Evolutionary conservation across 2,329 filamentous ascomycete species (phyloP), one percentile per base, ranked within the genome.

Genomic region (Phoma sp.): DNA sequence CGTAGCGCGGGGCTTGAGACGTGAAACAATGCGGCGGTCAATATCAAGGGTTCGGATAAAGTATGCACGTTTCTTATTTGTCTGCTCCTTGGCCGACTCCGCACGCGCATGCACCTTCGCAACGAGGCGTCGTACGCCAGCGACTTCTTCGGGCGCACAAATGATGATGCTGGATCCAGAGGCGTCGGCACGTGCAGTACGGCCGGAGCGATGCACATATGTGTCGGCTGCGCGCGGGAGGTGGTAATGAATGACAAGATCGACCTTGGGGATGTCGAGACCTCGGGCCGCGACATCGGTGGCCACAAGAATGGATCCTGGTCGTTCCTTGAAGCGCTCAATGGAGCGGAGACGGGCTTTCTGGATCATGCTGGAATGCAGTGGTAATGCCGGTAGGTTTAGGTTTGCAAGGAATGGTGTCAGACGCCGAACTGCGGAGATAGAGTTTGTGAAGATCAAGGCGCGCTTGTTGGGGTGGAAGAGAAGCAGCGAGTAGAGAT

Each of bases 341-440:
- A 99, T 84, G 1, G 92, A 93, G 32, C 93, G 87, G n/a, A 97
- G 82, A 37, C 95, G 92, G 3, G 95, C 93, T 75, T 98, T 98
- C 76, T 99, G 95, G 1, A 87, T 83, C 95, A 99, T 98, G 60
- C 92, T 90, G 0, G 92, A 97, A 76, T 99, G 95, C 0, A 99
- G 80, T 0, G 90, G 87, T 10, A 91, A 80, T 1, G 88, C 89
- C 2, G 88, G 87, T 7, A 97, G 81, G 58, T 88, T 85, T 43
- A 99, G 85, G 61, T 91, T 91, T 64, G 93, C 87, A 1, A 99
- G 83, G 69, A 97, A 85, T 0, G 93, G 91, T 0, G 89, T 87
- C 11, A 99, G 81, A 30, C 95, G 91, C 37, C 92, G 89, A 45
- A 96, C 93, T 2, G 93, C 90, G 46, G 90, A 91, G 74, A 99